These are phyloP conservation scores for Tetracentron sinense DNA, from an alignment of 164 flowering plant genomes.

Conservation along the genomic window DNA sequence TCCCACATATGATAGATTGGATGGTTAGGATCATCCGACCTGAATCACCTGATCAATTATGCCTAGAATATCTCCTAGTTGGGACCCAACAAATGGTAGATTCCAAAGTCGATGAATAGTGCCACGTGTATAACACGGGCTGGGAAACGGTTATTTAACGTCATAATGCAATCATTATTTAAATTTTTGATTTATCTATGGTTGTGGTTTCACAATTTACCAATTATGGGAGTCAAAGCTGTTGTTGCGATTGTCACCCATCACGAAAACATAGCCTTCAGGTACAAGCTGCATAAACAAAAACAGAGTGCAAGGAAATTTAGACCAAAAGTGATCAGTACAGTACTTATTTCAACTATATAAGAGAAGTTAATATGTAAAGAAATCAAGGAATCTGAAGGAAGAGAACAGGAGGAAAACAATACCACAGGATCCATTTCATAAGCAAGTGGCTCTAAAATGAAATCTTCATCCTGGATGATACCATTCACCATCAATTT, in stretches of 20 bases:
- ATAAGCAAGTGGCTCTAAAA: conserved; percentile 83
- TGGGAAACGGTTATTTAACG: no score
- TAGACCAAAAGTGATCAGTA: background rate
- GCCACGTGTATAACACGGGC: no score
- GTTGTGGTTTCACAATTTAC: conserved; percentile 32
- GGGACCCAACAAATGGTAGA: no score
- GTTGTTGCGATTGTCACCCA: conserved; percentile 97
- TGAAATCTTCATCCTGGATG: conserved; percentile 68
- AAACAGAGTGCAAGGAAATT: background rate
- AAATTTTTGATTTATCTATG: background rate
- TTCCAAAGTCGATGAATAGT: no score
- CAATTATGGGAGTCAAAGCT: conserved; percentile 95
- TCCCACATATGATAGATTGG: no score
- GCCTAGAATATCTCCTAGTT: no score
- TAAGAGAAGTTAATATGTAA: no score
- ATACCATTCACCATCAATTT: conserved; percentile 74
- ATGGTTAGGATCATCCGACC: no score
- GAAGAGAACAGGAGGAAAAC: background rate
- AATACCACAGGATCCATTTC: conserved; percentile 81
- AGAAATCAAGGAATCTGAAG: no score
- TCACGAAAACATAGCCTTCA: conserved; percentile 87
- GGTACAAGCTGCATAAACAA: conserved; percentile 71
- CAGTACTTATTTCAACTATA: no score
- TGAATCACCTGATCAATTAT: no score
- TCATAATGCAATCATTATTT: background rate